Base-by-base conservation (phyloP, 352 stramenopile species). In the Phytophthora cactorum region DNA sequence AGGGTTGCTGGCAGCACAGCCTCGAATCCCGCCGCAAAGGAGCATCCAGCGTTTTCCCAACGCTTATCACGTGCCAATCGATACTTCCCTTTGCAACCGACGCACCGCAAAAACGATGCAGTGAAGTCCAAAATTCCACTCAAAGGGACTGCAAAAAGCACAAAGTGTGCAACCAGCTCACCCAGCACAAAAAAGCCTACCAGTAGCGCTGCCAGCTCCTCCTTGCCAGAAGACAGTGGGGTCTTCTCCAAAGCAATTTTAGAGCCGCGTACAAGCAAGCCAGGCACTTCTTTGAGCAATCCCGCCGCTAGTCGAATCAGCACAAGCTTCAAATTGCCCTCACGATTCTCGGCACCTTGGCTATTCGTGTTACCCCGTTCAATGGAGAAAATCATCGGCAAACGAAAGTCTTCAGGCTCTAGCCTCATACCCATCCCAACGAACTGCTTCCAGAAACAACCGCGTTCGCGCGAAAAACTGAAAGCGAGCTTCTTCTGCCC, bases 101-200 rank as follows among this genome's bases (percentile, higher is more conserved):
- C 65, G 38, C 75, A 81, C 4, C 68, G 67, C 31, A 92, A 71
- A 55, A 91, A 92, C 8, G 53, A n/a, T 12, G 70, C 69, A 14
- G 75, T 77, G 22, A 91, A 89, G 54, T 90, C 78, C 12, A 91
- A 51, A 49, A 90, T 78, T 25, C 71, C 76, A 50, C 77, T 82
- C 12, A 87, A 39, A 15, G 80, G 67, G 4, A 89, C 70, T 27
- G 62, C 36, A 63, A 75, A 80, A 41, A 92, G 65, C 49, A 84
- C 78, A 47, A 91, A 70, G 47, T 90, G 78, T 44, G 84, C 84
- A 34, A 88, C 59, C 14, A 93, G 60, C 66, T 90, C 74, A 8
- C 85, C 85, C 9, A 92, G 70, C 53, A 92, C 66, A 50, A 79
- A 90, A 56, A 79, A 91, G 27, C 71, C 76, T 5, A 81, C 52